Evolutionary conservation across 768 basidiomycete genomes (phyloP).

Genomic region (Asterophora parasitica): DNA sequence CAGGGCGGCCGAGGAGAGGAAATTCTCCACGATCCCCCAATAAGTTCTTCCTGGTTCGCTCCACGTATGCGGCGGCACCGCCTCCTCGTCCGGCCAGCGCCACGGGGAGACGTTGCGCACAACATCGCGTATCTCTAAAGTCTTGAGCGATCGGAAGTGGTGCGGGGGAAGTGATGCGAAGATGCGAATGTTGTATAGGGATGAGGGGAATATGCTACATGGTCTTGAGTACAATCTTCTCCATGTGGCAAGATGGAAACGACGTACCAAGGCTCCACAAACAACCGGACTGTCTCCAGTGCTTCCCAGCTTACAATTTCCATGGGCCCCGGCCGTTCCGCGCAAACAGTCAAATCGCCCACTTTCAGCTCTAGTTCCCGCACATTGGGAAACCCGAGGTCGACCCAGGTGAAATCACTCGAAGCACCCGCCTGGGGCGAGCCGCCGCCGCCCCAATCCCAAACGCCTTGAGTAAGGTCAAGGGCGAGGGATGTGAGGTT

Average conservation of each 20-base stretch:
- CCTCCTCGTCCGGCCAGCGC: slow-evolving; percentile 11
- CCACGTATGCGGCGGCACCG: not conserved
- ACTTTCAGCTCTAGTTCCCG: slow-evolving; percentile 15
- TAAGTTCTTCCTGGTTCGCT: slow-evolving; percentile 11
- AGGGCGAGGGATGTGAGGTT: slow-evolving; percentile 12
- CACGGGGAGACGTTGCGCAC: slow-evolving; percentile 7
- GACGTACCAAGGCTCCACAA: slow-evolving; percentile 14
- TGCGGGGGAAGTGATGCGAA: slow-evolving; percentile 9
- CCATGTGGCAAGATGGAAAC: not conserved
- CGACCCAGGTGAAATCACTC: slow-evolving; percentile 5
- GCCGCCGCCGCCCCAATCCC: slow-evolving; percentile 17
- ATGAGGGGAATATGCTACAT: slow-evolving; percentile 1
- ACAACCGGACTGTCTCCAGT: slow-evolving; percentile 13
- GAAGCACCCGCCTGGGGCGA: slow-evolving; percentile 16
- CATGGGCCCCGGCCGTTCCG: slow-evolving; percentile 10
- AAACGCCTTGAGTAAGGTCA: slow-evolving; percentile 18
- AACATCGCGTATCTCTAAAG: slow-evolving; percentile 17
- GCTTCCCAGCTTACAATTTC: slow-evolving; percentile 13
- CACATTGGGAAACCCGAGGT: slow-evolving; percentile 17
- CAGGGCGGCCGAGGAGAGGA: slow-evolving; percentile 9
- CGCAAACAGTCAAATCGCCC: slow-evolving; percentile 12
- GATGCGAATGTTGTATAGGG: slow-evolving; percentile 4
- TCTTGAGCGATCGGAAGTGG: slow-evolving; percentile 8
- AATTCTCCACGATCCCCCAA: slow-evolving; percentile 16
- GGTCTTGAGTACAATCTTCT: no score